phyloP scores from a whole-genome alignment of 2,329 filamentous ascomycete genomes.

The Ambrosiella cleistominuta region DNA sequence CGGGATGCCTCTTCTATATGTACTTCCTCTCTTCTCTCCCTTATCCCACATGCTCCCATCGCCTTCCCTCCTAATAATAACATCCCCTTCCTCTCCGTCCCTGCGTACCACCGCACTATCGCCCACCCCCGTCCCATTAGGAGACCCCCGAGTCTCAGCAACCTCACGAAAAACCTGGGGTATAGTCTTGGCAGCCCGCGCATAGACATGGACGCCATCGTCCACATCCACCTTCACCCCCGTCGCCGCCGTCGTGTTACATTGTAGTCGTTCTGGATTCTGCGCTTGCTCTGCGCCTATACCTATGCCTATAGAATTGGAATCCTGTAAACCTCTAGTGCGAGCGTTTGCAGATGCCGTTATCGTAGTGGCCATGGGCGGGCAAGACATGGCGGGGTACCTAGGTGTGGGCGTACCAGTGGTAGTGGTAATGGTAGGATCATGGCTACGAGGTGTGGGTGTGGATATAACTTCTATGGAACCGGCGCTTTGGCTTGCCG shows the following conservation, averaged over 20 bases:
- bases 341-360: too few relatives aligned
- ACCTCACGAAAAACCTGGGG: constrained; percentile 1
- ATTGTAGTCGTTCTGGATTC: too few relatives aligned
- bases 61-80: not conserved
- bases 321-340: too few relatives aligned
- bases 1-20: not conserved
- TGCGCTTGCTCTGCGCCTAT: too few relatives aligned
- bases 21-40: not conserved
- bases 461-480: not conserved
- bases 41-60: not conserved
- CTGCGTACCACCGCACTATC: not conserved
- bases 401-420: not conserved
- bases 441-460: not conserved
- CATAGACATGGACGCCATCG: not conserved
- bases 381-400: too few relatives aligned
- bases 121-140: not conserved
- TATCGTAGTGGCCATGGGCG: too few relatives aligned
- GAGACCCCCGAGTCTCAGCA: constrained; percentile 1
- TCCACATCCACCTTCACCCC: too few relatives aligned
- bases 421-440: not conserved
- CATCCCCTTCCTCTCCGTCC: not conserved
- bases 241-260: too few relatives aligned
- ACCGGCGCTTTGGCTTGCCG: constrained; percentile 4
- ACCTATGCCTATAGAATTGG: too few relatives aligned
- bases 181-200: constrained; percentile 1